Percentiles rank a stretch among this genome's conserved stretches.
phyloP scores from a whole-genome alignment of 352 stramenopile species.

The Globisporangium perplexum region DNA sequence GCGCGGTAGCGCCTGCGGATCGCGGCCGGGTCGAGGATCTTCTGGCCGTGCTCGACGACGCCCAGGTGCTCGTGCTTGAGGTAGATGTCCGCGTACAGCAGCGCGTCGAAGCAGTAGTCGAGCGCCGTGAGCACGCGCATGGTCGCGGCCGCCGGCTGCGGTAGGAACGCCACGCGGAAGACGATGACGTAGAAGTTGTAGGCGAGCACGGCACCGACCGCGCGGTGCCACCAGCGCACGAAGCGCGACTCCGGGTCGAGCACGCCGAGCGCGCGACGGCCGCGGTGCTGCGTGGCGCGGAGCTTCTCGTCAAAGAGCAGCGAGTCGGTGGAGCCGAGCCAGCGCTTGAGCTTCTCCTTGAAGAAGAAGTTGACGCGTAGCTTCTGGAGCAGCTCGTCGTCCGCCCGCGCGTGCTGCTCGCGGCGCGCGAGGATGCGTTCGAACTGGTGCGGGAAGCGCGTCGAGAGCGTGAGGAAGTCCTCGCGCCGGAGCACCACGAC shows the following conservation, averaged over 20 bases:
- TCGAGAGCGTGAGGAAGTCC: conserved; percentile 34
- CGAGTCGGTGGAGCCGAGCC: conserved; percentile 38
- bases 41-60: conserved; percentile 33
- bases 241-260: conserved; percentile 42
- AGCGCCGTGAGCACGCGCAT: conserved; percentile 27
- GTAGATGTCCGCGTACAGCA: conserved; percentile 34
- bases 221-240: conserved; percentile 50
- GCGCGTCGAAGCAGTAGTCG: conserved; percentile 29
- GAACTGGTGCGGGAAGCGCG: conserved; percentile 37
- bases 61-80: conserved; percentile 36
- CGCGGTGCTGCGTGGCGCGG: too few relatives aligned
- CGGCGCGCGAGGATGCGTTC: conserved; percentile 15
- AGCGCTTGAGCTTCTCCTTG: conserved; percentile 40
- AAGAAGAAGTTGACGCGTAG: conserved; percentile 42
- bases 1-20: conserved; percentile 32
- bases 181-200: conserved; percentile 54
- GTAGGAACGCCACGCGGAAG: conserved; percentile 43
- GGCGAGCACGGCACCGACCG: conserved; percentile 38
- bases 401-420: conserved; percentile 8
- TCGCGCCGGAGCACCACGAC: conserved; percentile 35
- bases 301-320: conserved; percentile 27
- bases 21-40: conserved; percentile 25
- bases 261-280: neutral
- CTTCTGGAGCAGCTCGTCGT: conserved; percentile 18
- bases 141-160: conserved; percentile 15